Percentiles rank a stretch among this genome's conserved stretches.
Conservation (phyloP, 2,329 filamentous ascomycete genomes). For the Scorias spongiosa region DNA sequence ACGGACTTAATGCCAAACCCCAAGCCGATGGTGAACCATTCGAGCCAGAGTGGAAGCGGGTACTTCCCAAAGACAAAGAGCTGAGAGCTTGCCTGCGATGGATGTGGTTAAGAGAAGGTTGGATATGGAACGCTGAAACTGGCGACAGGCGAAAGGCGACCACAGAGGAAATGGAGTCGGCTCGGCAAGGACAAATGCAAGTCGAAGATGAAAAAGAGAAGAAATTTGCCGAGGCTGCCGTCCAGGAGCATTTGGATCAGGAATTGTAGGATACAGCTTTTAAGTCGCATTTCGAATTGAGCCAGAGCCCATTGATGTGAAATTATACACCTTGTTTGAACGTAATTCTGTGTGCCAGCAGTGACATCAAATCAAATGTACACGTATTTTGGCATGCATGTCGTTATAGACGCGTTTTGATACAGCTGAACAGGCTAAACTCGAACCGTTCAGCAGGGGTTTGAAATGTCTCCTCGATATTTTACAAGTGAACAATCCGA, state of each 20-base stretch:
- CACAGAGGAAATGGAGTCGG: slow-evolving; percentile 39
- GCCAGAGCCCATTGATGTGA: too few relatives aligned
- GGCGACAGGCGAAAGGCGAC: slow-evolving; percentile 44
- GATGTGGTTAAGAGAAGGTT: slow-evolving; percentile 85
- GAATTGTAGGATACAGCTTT: too few relatives aligned
- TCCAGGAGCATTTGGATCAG: neutral
- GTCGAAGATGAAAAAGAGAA: slow-evolving; percentile 13
- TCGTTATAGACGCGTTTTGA: too few relatives aligned
- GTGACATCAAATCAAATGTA: too few relatives aligned
- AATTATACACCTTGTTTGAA: too few relatives aligned
- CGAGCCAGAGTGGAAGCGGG: slow-evolving; percentile 82
- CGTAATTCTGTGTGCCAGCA: too few relatives aligned
- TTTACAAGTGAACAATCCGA: too few relatives aligned
- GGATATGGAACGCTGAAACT: slow-evolving; percentile 61
- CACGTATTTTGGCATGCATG: too few relatives aligned
- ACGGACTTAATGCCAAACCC: slow-evolving; percentile 36
- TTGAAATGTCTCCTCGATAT: too few relatives aligned
- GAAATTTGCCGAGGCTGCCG: slow-evolving; percentile 10
- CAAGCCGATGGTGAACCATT: slow-evolving; percentile 32
- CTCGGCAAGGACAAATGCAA: slow-evolving; percentile 40
- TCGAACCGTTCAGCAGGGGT: too few relatives aligned
- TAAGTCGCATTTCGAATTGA: too few relatives aligned
- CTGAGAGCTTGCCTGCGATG: slow-evolving; percentile 72
- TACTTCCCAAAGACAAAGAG: slow-evolving; percentile 73
- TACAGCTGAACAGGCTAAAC: too few relatives aligned